Conservation (phyloP, 495 filamentous ascomycete species). For the Podospora comata region DNA sequence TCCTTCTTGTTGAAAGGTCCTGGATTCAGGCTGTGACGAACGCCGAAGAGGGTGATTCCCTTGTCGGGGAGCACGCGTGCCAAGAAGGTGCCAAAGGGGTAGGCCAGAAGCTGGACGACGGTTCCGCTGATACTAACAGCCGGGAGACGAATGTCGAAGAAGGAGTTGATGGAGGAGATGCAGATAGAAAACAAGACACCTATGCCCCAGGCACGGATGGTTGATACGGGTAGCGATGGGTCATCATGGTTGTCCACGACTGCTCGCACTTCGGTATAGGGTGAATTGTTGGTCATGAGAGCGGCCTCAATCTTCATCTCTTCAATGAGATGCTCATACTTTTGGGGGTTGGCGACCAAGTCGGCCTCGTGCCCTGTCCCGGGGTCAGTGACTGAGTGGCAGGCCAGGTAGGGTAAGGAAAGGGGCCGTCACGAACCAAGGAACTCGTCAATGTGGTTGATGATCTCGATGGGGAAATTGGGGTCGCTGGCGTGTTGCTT, state of each 20-base stretch:
- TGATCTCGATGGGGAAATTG: constrained; percentile 37
- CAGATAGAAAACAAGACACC: constrained; percentile 37
- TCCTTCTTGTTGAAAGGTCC: constrained; percentile 53
- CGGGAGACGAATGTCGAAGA: constrained; percentile 43
- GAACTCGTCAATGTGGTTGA: constrained; percentile 32
- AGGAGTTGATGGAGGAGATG: constrained; percentile 43
- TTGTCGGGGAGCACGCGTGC: constrained; percentile 36
- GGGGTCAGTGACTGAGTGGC: background rate
- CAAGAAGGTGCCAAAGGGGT: constrained; percentile 37
- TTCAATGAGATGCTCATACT: constrained; percentile 35
- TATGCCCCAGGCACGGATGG: constrained; percentile 42
- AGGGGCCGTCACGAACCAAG: constrained; percentile 18
- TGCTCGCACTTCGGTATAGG: constrained; percentile 50
- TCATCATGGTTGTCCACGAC: constrained; percentile 50
- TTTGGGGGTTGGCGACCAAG: constrained; percentile 37
- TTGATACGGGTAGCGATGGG: constrained; percentile 35
- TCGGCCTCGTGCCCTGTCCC: constrained; percentile 32
- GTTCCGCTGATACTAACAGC: constrained; percentile 35
- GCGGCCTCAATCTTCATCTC: constrained; percentile 46
- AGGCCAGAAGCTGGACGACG: constrained; percentile 42
- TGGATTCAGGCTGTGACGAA: constrained; percentile 43
- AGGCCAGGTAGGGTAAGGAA: background rate
- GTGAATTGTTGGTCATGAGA: constrained; percentile 43
- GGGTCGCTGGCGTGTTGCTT: constrained; percentile 34
- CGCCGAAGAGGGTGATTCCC: constrained; percentile 39